A percentile compares a stretch with the other conserved stretches of the same genome.
Evolutionary conservation across 345 rosid species (phyloP).

Genomic region (Salix suchowensis): DNA sequence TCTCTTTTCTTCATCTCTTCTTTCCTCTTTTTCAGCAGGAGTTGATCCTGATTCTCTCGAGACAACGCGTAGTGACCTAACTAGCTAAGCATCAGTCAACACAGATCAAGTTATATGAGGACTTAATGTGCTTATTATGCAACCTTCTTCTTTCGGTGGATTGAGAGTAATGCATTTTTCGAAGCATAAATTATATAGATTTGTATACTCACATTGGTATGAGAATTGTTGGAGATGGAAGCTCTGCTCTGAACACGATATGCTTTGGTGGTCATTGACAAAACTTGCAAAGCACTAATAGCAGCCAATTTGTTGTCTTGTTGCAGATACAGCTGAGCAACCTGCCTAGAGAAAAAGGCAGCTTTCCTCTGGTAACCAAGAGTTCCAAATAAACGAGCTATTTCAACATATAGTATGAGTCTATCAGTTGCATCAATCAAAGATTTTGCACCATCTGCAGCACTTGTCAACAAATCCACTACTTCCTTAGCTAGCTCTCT

Average conservation of each 20-base stretch:
- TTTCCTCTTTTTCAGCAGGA: neutral
- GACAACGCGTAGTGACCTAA: neutral
- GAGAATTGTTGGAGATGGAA: constrained; percentile 48
- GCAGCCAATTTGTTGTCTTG: constrained; percentile 93
- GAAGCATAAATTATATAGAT: neutral
- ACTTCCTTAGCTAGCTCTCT: constrained; percentile 85
- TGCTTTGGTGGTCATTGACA: constrained; percentile 90
- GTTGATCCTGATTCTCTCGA: neutral
- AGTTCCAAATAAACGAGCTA: constrained; percentile 87
- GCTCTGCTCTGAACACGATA: constrained; percentile 90
- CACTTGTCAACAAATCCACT: constrained; percentile 81
- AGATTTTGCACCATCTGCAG: constrained; percentile 94
- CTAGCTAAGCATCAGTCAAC: neutral
- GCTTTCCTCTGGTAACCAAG: constrained; percentile 94
- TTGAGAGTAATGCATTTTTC: neutral
- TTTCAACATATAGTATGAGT: constrained; percentile 78
- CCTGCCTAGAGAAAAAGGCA: constrained; percentile 97
- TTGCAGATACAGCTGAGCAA: constrained; percentile 89
- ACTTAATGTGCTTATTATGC: neutral
- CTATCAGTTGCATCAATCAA: constrained; percentile 93
- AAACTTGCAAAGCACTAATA: constrained; percentile 91
- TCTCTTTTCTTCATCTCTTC: neutral
- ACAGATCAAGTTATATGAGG: neutral
- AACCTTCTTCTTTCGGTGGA: neutral
- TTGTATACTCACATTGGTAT: constrained; percentile 45